Evolutionary conservation across 2,329 filamentous ascomycete genomes (phyloP), one percentile per base, ranked within the genome.

Genomic region (Penicillium brevicompactum): DNA sequence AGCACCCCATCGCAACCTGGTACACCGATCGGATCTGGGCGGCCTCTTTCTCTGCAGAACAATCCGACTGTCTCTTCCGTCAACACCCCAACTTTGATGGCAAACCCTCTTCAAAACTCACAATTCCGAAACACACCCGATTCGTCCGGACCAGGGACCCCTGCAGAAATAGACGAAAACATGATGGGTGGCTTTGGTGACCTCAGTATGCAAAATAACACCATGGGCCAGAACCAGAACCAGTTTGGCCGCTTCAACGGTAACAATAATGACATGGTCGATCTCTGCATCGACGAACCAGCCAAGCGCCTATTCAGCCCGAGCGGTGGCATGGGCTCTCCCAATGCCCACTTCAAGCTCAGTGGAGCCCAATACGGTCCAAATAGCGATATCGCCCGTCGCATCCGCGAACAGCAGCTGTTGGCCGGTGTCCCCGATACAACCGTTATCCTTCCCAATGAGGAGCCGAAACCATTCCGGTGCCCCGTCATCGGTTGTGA

Each of bases 401-500:
- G 82, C 31, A 82, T 89, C 49, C 81, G 84, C 42, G 84, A 87
- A 66, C 84, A 87, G 63, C 85, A 87, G 64, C 77, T 87, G 58
- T 76, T 86, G 60, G 83, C 83, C 31, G 82, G 82, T 30, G 75
- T 81, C 37, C 77, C 78, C 27, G 78, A 80, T 61, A 78, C 75
- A 32, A 76, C 73, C 14, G 71, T 73, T 24, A 67, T 78, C 55
- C 72, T 75, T 70, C 82, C 84, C 55, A 88, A 88, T 14, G 93
- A 97, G 71, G 93, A 99, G 72, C 91, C 95, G 68, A 99, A 97
- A 77, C 94, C 94, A 0, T 99, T 96, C 82, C 90, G 92, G 72
- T 99, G 94, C 69, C 94, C 94, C 1, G 94, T 99, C 48, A 96
- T 99, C 72, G 94, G 94, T 5, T 99, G 94, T 70, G 94, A 97